Base-by-base conservation (phyloP, 345 rosid species). In the Gynandropsis gynandra region DNA sequence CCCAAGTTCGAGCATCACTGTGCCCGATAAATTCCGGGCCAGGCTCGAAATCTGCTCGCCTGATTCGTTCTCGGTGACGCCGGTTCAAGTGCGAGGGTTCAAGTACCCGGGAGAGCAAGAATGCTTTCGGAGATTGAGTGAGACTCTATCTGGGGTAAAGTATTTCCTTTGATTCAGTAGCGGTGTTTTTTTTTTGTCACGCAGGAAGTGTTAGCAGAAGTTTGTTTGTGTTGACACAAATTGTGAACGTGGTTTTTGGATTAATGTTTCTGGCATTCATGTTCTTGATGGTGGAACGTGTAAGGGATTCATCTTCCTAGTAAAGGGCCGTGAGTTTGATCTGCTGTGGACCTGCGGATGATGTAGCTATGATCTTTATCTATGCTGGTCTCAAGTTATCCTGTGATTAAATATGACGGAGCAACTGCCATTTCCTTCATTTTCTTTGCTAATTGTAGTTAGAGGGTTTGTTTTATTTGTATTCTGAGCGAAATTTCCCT, bases 1-100 rank as follows among this genome's bases (percentile, higher is more conserved):
- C 16, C 53, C 64, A 18, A 61, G 45, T 42, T 62, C 52, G 27
- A 62, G 8, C 7, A 54, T 61, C 11, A 70, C 19, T 2, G 49
- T 58, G 19, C 47, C 67, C 17, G 75, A 69, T 34, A 80, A 70
- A 29, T 87, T 87, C 70, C 69, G 58, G 34, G 89, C 70, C 64
- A 72, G 80, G 67, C 83, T 90, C 42, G 98, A 90, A 77, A 80
- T 90, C 17, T 82, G 82, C 76, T 80, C 95, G 16, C 84, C 92
- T 19, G 89, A 90, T 64, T 82, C 89, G 50, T 90, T 90, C 67
- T 76, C 85, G 6, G 71, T 73, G 46, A 75, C 83, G 33, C 89
- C 89, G 9, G 61, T 55, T 52, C 71, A 68, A 29, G 13, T 71
- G 38, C 36, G 55, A 36, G 81, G 90, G 47, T 80, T 76, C 51